Evolutionary conservation across 345 rosid species (phyloP).

Genomic region (Gossypium sturtianum): DNA sequence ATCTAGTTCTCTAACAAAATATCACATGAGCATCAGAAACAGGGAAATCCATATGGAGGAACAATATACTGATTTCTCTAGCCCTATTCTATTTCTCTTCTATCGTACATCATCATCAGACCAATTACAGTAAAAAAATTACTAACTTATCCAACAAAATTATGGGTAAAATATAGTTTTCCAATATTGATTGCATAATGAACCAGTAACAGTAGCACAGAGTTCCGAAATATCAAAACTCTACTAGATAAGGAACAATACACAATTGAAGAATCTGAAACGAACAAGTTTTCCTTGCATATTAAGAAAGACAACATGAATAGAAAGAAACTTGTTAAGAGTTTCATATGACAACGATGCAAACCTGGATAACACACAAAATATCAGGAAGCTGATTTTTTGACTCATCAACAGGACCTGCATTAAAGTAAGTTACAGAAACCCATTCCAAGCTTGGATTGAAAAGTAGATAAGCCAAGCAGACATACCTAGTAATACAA

Average conservation of each 20-base stretch:
- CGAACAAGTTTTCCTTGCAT: not conserved
- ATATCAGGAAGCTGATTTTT: conserved; percentile 83
- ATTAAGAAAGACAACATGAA: not conserved
- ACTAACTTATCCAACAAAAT: not conserved
- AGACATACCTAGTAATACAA: conserved; percentile 75
- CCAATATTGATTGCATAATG: not conserved
- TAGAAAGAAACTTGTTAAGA: not conserved
- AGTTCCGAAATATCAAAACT: not conserved
- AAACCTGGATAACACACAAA: conserved; percentile 92
- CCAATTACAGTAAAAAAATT: not conserved
- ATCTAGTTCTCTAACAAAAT: not conserved
- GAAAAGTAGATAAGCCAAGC: conserved; percentile 8
- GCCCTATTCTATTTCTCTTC: not conserved
- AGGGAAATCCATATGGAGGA: not conserved
- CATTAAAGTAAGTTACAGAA: conserved; percentile 17
- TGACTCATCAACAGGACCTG: conserved; percentile 96
- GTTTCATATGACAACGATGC: conserved; percentile 5
- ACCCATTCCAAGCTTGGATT: conserved; percentile 1
- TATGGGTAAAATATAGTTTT: not conserved
- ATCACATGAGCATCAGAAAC: not conserved
- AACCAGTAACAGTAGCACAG: not conserved
- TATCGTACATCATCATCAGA: not conserved
- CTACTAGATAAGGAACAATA: not conserved
- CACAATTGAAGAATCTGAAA: not conserved
- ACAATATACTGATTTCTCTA: not conserved